Conservation (phyloP, 768 basidiomycete species). For the Mycena epipterygia region DNA sequence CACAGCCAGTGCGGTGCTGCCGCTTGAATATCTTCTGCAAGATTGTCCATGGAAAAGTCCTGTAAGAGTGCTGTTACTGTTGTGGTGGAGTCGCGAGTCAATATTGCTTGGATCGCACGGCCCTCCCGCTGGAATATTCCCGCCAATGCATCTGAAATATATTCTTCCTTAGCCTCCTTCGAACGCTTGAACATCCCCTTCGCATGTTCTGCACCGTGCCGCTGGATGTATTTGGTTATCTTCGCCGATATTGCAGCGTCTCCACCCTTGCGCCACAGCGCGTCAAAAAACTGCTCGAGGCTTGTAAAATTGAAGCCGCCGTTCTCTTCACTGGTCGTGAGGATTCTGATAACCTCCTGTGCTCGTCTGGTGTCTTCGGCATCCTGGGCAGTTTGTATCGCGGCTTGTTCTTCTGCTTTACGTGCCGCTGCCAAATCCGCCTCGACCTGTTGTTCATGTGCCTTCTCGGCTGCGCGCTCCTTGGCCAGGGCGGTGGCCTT, state of each 20-base stretch:
- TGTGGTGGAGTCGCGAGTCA: no score
- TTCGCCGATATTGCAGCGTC: neutral
- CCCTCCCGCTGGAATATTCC: neutral
- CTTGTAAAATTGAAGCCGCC: conserved; percentile 14
- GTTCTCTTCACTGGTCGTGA: neutral
- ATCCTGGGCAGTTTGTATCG: no score
- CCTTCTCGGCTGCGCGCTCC: no score
- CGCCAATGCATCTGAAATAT: neutral
- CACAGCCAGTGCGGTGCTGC: neutral
- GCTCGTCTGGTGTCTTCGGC: no score
- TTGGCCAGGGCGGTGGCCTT: no score
- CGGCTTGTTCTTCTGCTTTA: no score
- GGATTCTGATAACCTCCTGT: no score
- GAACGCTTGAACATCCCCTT: conserved; percentile 16
- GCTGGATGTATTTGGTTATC: no score
- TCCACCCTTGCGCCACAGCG: conserved; percentile 17
- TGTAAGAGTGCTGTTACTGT: neutral
- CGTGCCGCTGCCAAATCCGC: no score
- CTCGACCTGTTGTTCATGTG: no score
- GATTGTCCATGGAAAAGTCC: conserved; percentile 18
- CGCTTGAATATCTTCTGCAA: neutral
- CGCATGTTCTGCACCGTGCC: conserved; percentile 15
- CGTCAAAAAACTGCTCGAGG: conserved; percentile 11
- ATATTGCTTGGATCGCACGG: no score
- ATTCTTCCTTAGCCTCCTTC: neutral